Base-by-base conservation (phyloP, 2,329 filamentous ascomycete species). In the Penicillium sp. region DNA sequence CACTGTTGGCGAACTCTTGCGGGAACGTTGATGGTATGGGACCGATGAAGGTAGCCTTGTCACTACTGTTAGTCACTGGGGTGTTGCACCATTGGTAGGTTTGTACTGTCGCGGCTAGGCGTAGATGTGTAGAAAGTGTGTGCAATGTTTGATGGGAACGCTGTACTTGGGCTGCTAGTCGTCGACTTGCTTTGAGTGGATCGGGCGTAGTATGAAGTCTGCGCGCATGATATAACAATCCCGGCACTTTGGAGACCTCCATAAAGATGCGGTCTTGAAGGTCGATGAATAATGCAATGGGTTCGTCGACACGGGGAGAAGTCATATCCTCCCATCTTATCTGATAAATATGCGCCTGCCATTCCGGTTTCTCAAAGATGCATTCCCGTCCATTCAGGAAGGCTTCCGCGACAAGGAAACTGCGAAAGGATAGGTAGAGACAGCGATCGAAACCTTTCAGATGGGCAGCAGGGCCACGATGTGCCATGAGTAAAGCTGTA, bases 341-440 rank as follows among this genome's bases (percentile, higher is more conserved):
- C 24, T 65, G 54, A 19, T 60, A 55, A 18, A 68, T 61, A 46
- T 71, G 54, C 13, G 61, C 52, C 10, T 68, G 56, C 71, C 71
- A 73, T 10, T 66, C 64, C 3, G 70, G 67, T 29, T 62, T 54
- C 37, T 63, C 63, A 19, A 73, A 65, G 43, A 73, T 68, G 42
- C 70, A 74, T 6, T 63, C 51, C 18, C 61, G 65, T 23, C 65
- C 67, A 39, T 65, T 55, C 21, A 68, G 55, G 39, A 70, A 70
- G 2, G 70, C 64, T 37, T 72, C 64, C 16, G 70, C 67, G 26
- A 72, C 59, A 8, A 73, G 56, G 33, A 71, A 71, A 33, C 67
- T 70, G 11, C 71, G 67, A 54, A 71, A 73, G 5, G 70, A 70
- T 11, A 72, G 58, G 43, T 67, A 72, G 3, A 73, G 56, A 28